Base-by-base conservation (phyloP, 75 land plant species). In the Pseudotsuga menziesii region DNA sequence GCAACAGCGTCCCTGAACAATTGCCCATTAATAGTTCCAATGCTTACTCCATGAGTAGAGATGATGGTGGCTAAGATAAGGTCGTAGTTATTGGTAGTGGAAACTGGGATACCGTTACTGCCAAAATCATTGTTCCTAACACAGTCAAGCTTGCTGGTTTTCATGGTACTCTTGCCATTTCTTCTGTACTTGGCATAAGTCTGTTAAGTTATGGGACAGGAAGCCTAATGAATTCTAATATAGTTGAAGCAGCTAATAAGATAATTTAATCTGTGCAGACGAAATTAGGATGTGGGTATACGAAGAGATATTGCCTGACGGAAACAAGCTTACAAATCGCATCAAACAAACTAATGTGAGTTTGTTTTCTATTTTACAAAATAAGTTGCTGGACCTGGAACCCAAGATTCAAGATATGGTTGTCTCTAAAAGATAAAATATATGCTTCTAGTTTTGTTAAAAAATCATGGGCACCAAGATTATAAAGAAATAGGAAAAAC, bases 271-370 rank as follows among this genome's bases (percentile, higher is more conserved):
- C 16, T 55, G 23, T 82, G 56, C 85, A 95, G 96, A 91, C 82
- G 96, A 93, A 86, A 92, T 95, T 61, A 85, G 89, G 80, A 91
- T 95, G 92, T 95, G 96, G 96, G 96, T 95, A 14, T 87, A 69
- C 75, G 97, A 95, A 77, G 98, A 95, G 78, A 88, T 66, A n/a
- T 74, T 95, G 77, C 89, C 88, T 20, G 83, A 56, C 76, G 98
- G 96, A 12, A 89, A 85, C 78, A 91, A 87, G 75, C 94, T 95
- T n/a, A 79, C 91, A 11, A 82, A 93, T 20, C 86, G 81, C 73
- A 93, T 95, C 89, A 93, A 95, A 56, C 55, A 29, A 57, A 83
- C 77, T 35, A 86, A 95, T 83, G 98, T 93, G 66, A 76, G 48
- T 4, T 58, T 26, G 7, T 7, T 19, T 62, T 23, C 8, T 5